These are phyloP conservation scores for Erodium trifolium DNA, from an alignment of 441 rosid genomes.

Conservation along the genomic window DNA sequence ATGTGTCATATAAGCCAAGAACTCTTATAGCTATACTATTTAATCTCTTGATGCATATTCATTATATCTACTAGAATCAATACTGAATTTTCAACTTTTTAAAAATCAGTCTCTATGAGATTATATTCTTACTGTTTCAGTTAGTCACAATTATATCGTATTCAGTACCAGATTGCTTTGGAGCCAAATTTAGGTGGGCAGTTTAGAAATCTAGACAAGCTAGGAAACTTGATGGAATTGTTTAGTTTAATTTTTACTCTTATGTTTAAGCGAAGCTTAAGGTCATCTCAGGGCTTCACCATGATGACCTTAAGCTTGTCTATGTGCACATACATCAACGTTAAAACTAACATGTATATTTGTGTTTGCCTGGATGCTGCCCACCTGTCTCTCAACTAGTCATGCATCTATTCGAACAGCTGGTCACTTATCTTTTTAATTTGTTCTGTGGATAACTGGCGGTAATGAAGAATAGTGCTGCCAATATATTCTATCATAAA, in stretches of 20 bases:
- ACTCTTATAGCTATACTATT: neutral
- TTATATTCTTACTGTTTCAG: neutral
- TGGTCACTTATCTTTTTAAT: neutral
- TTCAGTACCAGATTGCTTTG: neutral
- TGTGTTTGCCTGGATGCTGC: neutral
- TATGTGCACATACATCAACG: neutral
- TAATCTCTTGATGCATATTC: too few relatives aligned
- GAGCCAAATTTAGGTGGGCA: slow-evolving; percentile 1
- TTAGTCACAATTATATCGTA: neutral
- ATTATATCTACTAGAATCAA: neutral
- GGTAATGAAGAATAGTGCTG: neutral
- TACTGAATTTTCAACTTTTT: neutral
- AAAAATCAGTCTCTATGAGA: neutral
- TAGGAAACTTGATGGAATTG: neutral
- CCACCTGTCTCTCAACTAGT: neutral
- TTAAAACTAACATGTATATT: neutral
- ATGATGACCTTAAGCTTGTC: neutral
- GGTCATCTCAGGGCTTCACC: neutral
- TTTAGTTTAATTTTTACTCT: neutral
- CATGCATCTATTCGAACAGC: neutral
- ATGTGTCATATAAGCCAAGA: neutral
- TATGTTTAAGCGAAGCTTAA: neutral
- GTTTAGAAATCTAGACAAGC: neutral
- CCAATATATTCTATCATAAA: neutral
- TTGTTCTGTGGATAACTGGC: neutral